These are phyloP conservation scores for Tagetes erecta DNA, from an alignment of 129 eudicot species.

Conservation along the genomic window DNA sequence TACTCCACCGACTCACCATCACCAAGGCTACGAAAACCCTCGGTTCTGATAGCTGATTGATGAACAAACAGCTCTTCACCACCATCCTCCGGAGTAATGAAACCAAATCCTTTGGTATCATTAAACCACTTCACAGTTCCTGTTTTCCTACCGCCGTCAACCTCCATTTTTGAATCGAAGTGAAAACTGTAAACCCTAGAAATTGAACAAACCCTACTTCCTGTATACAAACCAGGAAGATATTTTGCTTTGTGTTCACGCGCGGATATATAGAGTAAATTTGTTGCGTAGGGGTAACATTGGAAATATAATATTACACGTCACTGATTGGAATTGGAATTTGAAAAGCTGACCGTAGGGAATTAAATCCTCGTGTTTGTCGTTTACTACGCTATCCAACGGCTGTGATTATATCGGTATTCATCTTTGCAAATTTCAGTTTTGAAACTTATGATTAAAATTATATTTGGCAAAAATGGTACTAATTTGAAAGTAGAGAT, in stretches of 20 bases:
- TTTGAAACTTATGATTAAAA: too few species aligned
- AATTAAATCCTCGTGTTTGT: slow-evolving; percentile 7
- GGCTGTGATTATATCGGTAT: background rate
- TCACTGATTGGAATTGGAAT: background rate
- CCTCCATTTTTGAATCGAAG: slow-evolving; percentile 35
- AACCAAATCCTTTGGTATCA: slow-evolving; percentile 72
- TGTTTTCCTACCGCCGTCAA: slow-evolving; percentile 43
- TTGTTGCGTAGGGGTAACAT: slow-evolving; percentile 30
- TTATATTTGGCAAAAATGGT: too few species aligned
- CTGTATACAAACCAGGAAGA: slow-evolving; percentile 16
- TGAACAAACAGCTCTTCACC: slow-evolving; percentile 81
- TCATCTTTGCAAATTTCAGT: too few species aligned
- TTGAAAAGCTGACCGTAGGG: slow-evolving; percentile 5
- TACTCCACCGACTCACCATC: slow-evolving; percentile 74
- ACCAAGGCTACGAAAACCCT: slow-evolving; percentile 74
- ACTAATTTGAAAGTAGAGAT: too few species aligned
- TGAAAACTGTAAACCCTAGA: slow-evolving; percentile 23
- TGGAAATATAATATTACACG: slow-evolving; percentile 10
- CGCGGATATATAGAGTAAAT: slow-evolving; percentile 24
- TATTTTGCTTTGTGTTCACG: slow-evolving; percentile 16
- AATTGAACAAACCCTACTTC: slow-evolving; percentile 33
- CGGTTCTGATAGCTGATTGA: slow-evolving; percentile 65
- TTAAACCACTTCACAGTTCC: slow-evolving; percentile 92
- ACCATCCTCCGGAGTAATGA: slow-evolving; percentile 82
- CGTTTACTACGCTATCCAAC: slow-evolving; percentile 29